phyloP scores from a whole-genome alignment of 129 eudicot species.

The Centaurea solstitialis region DNA sequence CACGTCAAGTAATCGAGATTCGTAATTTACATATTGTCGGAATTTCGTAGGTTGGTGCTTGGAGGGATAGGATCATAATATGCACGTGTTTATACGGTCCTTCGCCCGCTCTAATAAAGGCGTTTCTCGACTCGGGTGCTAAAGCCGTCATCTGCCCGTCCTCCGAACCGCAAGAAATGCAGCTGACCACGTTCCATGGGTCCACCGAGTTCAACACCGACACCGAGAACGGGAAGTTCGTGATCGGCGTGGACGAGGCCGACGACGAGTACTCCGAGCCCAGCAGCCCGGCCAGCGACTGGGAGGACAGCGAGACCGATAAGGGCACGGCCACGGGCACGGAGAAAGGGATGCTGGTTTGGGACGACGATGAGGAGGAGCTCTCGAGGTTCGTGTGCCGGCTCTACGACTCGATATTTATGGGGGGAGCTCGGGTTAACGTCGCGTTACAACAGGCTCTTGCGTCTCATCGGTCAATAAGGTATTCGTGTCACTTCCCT shows the following conservation, averaged over 20 bases:
- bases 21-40: neutral
- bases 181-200: constrained; percentile 70
- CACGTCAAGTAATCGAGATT: neutral
- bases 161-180: constrained; percentile 79
- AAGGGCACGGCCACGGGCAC: constrained; percentile 55
- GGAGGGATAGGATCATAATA: constrained; percentile 93
- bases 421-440: constrained; percentile 64
- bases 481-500: constrained; percentile 86
- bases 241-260: constrained; percentile 83
- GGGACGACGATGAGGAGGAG: constrained; percentile 93
- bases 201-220: constrained; percentile 55
- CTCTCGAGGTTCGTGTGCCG: constrained; percentile 66
- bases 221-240: constrained; percentile 80
- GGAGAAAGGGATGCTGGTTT: constrained; percentile 44
- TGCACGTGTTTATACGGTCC: constrained; percentile 83
- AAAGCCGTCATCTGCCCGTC: constrained; percentile 93
- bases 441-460: constrained; percentile 75
- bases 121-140: constrained; percentile 90
- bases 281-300: constrained; percentile 71
- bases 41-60: constrained; percentile 73
- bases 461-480: constrained; percentile 61
- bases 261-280: constrained; percentile 55
- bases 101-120: constrained; percentile 69
- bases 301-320: constrained; percentile 96
- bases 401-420: constrained; percentile 71